Evolutionary conservation across 2,329 filamentous ascomycete species (phyloP), one percentile per base, ranked within the genome.

Genomic region (Monosporascus sp.): DNA sequence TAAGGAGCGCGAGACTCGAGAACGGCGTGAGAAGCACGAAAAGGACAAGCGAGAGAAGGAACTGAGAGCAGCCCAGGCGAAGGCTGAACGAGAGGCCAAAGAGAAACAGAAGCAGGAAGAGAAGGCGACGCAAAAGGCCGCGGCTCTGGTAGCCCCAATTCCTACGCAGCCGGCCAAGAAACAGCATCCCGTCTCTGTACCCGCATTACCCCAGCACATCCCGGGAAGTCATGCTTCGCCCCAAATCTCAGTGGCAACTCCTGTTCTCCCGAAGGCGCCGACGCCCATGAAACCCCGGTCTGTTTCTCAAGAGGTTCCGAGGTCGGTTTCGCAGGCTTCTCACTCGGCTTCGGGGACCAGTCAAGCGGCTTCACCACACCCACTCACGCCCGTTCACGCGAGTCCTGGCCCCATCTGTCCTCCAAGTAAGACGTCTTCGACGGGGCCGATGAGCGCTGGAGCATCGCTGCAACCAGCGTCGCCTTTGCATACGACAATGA

Each of bases 251-350:
- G 78, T 90, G 55, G 88, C 89, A 9, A 94, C 89, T 36, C 93
- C 94, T 7, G 86, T 84, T 25, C 73, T 96, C 47, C 85, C 91
- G 14, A 96, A 96, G 68, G 85, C 86, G 20, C 85, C 90, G 5
- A 92, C 89, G 14, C 89, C 91, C 8, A 86, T 84, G 58, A 87
- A 88, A 57, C 81, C 85, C 38, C 85, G 90, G 51, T 89, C 92
- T 55, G 73, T 83, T 47, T 94, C 90, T 8, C 90, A 95, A 58
- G 90, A 94, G 67, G 86, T 85, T 25, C 84, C 84, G 9, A 83
- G 85, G 65, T 77, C 82, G 7, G 81, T 84, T 49, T 88, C 90
- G 3, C 84, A 87, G 56, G 81, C 84, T 3, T 85, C 89, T 1
- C 82, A 88, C 65, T 79, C 86, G 57, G 74, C 73, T 42, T 76